phyloP scores from a whole-genome alignment of 2,329 filamentous ascomycete genomes.

The Ramularia collo-cygni region DNA sequence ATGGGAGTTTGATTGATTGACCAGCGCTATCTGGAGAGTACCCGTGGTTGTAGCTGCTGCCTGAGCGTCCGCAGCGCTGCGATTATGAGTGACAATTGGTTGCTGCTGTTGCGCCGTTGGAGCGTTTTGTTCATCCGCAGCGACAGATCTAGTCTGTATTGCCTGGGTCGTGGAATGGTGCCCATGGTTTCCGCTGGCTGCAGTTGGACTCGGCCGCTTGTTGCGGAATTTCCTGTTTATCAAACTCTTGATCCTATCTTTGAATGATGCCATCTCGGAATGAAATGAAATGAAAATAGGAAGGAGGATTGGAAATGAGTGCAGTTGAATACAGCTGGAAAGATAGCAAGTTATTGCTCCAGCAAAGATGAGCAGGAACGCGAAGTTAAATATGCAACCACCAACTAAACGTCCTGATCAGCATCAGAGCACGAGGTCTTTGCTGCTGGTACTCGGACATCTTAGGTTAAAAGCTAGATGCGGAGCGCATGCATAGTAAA shows the following conservation, averaged over 20 bases:
- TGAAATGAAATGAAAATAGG: too few relatives aligned
- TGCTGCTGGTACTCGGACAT: too few relatives aligned
- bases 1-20: constrained; percentile 28
- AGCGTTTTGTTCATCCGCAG: not conserved
- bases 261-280: constrained; percentile 8
- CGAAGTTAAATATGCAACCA: too few relatives aligned
- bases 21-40: constrained; percentile 26
- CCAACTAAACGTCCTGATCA: too few relatives aligned
- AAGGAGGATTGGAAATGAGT: too few relatives aligned
- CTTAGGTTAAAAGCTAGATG: too few relatives aligned
- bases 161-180: constrained; percentile 1
- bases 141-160: constrained; percentile 1
- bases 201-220: constrained; percentile 2
- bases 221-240: constrained; percentile 11
- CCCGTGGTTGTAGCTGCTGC: constrained; percentile 21
- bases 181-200: not conserved
- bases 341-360: too few relatives aligned
- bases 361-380: too few relatives aligned
- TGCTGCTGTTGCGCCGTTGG: constrained; percentile 3
- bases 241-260: constrained; percentile 18
- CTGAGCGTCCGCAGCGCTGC: constrained; percentile 5
- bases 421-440: too few relatives aligned
- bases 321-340: too few relatives aligned
- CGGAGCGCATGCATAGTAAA: too few relatives aligned
- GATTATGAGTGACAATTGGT: constrained; percentile 10